These are phyloP conservation scores for Laetiporus sulphureus DNA, from an alignment of 1,284 basidiomycete species.

Conservation along the genomic window DNA sequence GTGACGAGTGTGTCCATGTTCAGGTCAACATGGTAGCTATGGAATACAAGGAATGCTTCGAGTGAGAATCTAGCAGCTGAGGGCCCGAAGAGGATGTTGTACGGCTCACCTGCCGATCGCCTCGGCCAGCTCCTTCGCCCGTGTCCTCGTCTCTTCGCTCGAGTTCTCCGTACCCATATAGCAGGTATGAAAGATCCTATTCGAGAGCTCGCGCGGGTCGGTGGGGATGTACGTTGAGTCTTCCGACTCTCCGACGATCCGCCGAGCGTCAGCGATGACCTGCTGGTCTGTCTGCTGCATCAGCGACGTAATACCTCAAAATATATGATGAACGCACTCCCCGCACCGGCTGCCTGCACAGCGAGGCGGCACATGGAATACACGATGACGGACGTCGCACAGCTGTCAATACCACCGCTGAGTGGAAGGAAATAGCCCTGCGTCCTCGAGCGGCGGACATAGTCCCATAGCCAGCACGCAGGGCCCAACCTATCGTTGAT, in stretches of 20 bases:
- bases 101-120: conserved; percentile 82
- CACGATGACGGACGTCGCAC: conserved; percentile 93
- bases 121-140: conserved; percentile 82
- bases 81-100: no score
- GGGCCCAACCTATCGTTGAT: conserved; percentile 72
- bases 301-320: neutral
- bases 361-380: conserved; percentile 96
- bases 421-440: conserved; percentile 97
- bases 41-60: no score
- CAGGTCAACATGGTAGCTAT: conserved; percentile 88
- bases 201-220: conserved; percentile 82
- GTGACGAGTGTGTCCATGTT: conserved; percentile 95
- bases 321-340: conserved; percentile 40
- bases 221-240: conserved; percentile 78
- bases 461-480: conserved; percentile 99
- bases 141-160: conserved; percentile 75
- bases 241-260: conserved; percentile 81
- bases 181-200: conserved; percentile 92
- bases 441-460: conserved; percentile 87
- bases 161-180: conserved; percentile 99
- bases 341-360: conserved; percentile 64
- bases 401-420: conserved; percentile 97
- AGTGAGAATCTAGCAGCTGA: no score
- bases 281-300: conserved; percentile 53
- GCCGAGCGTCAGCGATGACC: conserved; percentile 86